Conservation (phyloP, 2,329 filamentous ascomycete genomes). For the Colletotrichum sp. region DNA sequence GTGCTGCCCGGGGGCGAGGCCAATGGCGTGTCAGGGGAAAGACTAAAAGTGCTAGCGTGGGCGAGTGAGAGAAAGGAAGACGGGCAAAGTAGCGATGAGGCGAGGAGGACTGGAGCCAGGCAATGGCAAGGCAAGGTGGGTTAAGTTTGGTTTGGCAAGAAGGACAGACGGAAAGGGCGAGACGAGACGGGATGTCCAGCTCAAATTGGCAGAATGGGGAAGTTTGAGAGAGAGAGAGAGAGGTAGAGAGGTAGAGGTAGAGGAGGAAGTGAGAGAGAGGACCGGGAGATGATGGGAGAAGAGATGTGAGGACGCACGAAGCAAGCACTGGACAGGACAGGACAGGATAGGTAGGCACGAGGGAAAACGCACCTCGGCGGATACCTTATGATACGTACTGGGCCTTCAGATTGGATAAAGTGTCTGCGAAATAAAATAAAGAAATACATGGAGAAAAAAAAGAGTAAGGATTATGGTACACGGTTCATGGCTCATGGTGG, state of each 20-base stretch:
- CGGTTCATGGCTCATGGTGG: not conserved
- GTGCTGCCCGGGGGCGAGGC: not conserved
- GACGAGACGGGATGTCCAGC: not conserved
- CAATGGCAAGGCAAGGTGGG: not conserved
- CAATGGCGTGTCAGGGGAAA: conserved; percentile 14
- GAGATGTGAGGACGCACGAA: not conserved
- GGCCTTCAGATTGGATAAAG: not conserved
- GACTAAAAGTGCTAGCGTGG: conserved; percentile 4
- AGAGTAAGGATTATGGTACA: not conserved
- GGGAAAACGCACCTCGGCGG: not conserved
- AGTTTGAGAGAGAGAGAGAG: not conserved
- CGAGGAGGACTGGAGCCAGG: not conserved
- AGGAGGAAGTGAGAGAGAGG: not conserved
- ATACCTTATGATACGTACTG: not conserved
- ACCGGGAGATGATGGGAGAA: not conserved
- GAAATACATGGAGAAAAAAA: not conserved
- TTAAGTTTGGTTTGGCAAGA: not conserved
- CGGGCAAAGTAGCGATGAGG: not conserved
- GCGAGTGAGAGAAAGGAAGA: not conserved
- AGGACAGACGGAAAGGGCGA: not conserved
- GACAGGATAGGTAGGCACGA: not conserved
- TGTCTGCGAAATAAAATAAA: not conserved
- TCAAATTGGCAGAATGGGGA: not conserved
- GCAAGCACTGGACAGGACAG: not conserved
- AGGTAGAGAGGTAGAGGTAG: not conserved